Base-by-base conservation (phyloP, 2,329 filamentous ascomycete genomes). In the Ceratocystis albifundus region DNA sequence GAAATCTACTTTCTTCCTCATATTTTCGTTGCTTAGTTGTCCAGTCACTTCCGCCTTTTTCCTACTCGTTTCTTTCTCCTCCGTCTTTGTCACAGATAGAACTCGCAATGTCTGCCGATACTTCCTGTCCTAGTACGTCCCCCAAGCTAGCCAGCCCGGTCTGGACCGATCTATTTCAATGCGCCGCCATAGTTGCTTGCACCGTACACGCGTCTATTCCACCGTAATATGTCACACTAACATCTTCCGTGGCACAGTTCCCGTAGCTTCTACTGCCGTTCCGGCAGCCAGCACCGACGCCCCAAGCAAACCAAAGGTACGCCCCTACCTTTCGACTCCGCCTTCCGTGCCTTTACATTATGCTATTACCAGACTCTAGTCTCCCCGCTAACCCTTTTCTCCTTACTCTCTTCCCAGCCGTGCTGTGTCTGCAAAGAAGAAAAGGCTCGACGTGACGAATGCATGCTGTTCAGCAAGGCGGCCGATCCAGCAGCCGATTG, bases 361-460 rank as follows among this genome's bases (percentile, higher is more conserved):
- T 41, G n/a, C n/a, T n/a, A n/a, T n/a, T n/a, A 15, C 10, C 36
- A 15, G 36, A 15, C 36, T 41, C 36, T 15, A 15, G 36, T 41
- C 32, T 17, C 12, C 32, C 36, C 12, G 32, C 28, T 61, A 10
- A 30, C 57, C 17, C 57, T 30, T 28, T 41, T 12, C 36, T 41
- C 22, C 10, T 30, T 25, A 5, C 50, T 1, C 50, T 30, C 50
- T 25, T 15, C 22, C 28, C n/a, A 96, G 90, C 93, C 93, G 55
- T 97, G 94, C 83, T 97, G 94, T 75, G 94, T 97, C 36, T 99
- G 94, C 84, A 96, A 92, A 75, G 85, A 94, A 57, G 91, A 99
- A 77, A 99, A 99, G 77, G 82, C 89, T 48, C 83, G 83, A 71
- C 90, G 94, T 70, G 94, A 99, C 79, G 92, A 99, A 78, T 99